These are phyloP conservation scores for Monilinia aucupariae DNA, from an alignment of 2,329 filamentous ascomycete species.

Conservation along the genomic window DNA sequence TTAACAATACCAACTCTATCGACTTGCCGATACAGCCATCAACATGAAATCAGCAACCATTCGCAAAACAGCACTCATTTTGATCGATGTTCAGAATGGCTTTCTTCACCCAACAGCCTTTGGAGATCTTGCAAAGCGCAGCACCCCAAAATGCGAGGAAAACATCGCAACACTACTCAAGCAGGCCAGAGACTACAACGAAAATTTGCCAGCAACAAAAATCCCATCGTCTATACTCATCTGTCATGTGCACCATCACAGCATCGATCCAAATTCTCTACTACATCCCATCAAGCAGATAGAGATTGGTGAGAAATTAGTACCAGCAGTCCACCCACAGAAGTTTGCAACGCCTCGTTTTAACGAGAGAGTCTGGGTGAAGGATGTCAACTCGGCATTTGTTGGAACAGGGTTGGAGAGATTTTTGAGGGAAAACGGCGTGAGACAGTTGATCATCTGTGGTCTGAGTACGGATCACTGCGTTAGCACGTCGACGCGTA, in stretches of 20 bases:
- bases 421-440: neutral
- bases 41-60: conserved; percentile 2
- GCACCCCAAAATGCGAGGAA: neutral
- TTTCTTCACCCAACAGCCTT: neutral
- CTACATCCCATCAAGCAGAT: conserved; percentile 4
- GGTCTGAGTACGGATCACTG: conserved; percentile 7
- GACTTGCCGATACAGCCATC: neutral
- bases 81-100: neutral
- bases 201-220: neutral
- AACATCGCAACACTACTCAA: neutral
- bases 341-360: neutral
- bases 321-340: neutral
- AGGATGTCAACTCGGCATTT: conserved; percentile 2
- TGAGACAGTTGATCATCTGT: conserved; percentile 5
- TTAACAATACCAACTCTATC: neutral
- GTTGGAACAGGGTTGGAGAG: neutral
- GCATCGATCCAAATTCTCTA: neutral
- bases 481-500: neutral
- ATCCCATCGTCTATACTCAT: neutral
- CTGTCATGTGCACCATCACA: conserved; percentile 7
- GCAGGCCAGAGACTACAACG: neutral
- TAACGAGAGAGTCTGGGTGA: neutral
- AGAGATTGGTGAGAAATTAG: neutral
- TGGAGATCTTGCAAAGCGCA: conserved; percentile 4
- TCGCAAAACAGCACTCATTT: conserved; percentile 2